Conservation (phyloP, 371 early-diverging fungal genomes). For the Gilbertella persicaria region DNA sequence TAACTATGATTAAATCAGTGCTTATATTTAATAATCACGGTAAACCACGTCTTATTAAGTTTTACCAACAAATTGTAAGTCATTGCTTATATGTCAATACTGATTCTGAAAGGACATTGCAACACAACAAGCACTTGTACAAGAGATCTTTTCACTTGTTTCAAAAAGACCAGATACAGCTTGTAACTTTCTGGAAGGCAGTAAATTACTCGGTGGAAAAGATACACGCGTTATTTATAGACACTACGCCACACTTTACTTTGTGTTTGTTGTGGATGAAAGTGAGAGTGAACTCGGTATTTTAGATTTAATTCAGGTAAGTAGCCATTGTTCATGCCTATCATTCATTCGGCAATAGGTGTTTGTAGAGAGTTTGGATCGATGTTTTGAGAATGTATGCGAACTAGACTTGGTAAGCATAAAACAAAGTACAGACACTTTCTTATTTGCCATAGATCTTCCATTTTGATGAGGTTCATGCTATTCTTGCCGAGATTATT, state of each 20-base stretch:
- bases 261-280: slow-evolving; percentile 92
- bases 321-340: background rate
- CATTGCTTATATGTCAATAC: no score
- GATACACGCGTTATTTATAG: slow-evolving; percentile 93
- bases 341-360: slow-evolving; percentile 53
- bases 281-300: slow-evolving; percentile 96
- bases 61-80: slow-evolving; percentile 87
- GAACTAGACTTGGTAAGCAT: slow-evolving; percentile 86
- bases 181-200: slow-evolving; percentile 92
- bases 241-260: slow-evolving; percentile 91
- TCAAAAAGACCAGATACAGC: slow-evolving; percentile 82
- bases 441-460: slow-evolving; percentile 57
- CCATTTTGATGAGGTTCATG: slow-evolving; percentile 70
- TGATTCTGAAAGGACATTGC: slow-evolving; percentile 66
- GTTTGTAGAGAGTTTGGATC: slow-evolving; percentile 93
- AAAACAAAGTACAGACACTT: background rate
- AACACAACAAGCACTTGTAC: slow-evolving; percentile 78
- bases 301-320: slow-evolving; percentile 89
- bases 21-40: slow-evolving; percentile 97
- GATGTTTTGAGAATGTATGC: slow-evolving; percentile 94
- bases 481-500: slow-evolving; percentile 77
- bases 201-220: slow-evolving; percentile 79
- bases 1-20: slow-evolving; percentile 83
- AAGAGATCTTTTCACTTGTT: slow-evolving; percentile 82
- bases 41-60: slow-evolving; percentile 89